Base-by-base conservation (phyloP, 1,284 basidiomycete genomes). In the Pisolithus thermaeus region DNA sequence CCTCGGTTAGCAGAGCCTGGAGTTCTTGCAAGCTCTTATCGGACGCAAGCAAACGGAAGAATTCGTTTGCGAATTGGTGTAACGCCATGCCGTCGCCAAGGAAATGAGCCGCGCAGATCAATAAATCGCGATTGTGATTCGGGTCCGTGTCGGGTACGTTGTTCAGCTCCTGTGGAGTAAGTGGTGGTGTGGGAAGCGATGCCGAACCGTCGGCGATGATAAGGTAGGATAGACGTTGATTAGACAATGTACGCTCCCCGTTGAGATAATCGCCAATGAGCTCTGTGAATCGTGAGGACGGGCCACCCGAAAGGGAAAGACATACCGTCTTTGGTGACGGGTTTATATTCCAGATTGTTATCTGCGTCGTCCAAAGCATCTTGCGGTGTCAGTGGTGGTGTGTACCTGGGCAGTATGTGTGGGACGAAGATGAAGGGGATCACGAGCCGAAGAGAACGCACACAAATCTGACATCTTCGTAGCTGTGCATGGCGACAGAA, bases 51-150 rank as follows among this genome's bases (percentile, higher is more conserved):
- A 90, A 69, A 9, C 64, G 58, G 62, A 89, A 84, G 61, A 90
- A 81, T 58, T 90, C 84, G 61, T 88, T 85, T 11, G 83, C 83
- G 54, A 84, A 83, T 52, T 75, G 72, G 65, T 91, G 87, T 16
- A 90, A 73, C 3, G 87, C 86, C 80, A 88, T 87, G 25, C 86
- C 87, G 61, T 91, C 88, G 8, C 86, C 87, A 38, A 90, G 64
- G 64, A 82, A 90, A 60, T 90, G 87, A 9, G 84, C 78, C 3
- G 84, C 81, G 59, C 81, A 82, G 30, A 90, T 75, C 46, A 87
- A 66, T 46, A 85, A 63, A 60, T 87, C 78, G 59, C 72, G 81
- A 38, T 76, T 65, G 1, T 57, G 57, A 11, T 22, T 35, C 27
- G 51, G 39, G 20, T 28, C 47, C 14, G 44, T 50, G 37, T 58